These are phyloP conservation scores for Diaporthe velutina DNA, from an alignment of 2,329 filamentous ascomycete species.

Conservation along the genomic window DNA sequence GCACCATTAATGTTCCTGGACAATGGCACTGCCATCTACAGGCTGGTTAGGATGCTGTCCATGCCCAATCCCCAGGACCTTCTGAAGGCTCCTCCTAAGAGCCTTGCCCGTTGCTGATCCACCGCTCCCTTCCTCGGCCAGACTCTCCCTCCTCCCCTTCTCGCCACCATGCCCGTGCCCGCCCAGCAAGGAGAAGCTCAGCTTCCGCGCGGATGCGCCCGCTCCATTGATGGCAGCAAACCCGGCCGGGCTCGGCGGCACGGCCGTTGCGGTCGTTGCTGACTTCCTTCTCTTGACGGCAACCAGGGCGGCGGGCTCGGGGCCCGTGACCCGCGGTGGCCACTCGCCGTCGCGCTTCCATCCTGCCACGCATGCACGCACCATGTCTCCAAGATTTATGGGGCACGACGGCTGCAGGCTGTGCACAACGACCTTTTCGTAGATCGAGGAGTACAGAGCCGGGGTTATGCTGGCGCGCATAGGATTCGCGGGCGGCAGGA, in stretches of 20 bases:
- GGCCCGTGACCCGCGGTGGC: conserved; percentile 75
- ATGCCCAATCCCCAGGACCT: conserved; percentile 57
- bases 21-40: conserved; percentile 26
- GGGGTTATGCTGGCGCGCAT: conserved; percentile 84
- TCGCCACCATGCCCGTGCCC: conserved; percentile 35
- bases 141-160: conserved; percentile 37
- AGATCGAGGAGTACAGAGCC: conserved; percentile 82
- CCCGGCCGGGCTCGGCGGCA: neutral
- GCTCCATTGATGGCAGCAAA: neutral
- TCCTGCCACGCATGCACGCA: conserved; percentile 83
- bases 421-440: conserved; percentile 88
- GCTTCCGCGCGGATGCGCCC: conserved; percentile 37
- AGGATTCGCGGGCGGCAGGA: conserved; percentile 80
- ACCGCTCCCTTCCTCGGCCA: conserved; percentile 35
- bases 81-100: conserved; percentile 61
- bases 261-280: conserved; percentile 42
- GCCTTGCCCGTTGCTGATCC: conserved; percentile 50
- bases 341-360: conserved; percentile 96
- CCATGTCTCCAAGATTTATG: conserved; percentile 87
- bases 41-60: conserved; percentile 32
- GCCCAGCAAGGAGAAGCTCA: conserved; percentile 45
- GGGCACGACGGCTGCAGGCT: conserved; percentile 86
- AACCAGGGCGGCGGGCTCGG: conserved; percentile 57
- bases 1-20: conserved; percentile 29
- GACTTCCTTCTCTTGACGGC: conserved; percentile 56